Conservation (phyloP, 371 early-diverging fungal genomes). For the Haplosporangium sp. region DNA sequence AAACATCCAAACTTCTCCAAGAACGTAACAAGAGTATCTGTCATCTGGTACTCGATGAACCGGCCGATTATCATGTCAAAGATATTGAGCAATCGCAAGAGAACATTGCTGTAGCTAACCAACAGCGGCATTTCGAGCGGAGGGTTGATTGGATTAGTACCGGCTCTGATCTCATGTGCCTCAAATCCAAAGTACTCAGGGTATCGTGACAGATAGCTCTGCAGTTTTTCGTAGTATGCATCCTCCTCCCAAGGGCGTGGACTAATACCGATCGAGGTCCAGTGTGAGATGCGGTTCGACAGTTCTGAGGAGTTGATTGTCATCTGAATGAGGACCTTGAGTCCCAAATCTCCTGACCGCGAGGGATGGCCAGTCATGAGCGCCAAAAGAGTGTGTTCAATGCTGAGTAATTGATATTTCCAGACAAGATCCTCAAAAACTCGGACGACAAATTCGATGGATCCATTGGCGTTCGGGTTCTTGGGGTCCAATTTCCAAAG, state of each 20-base stretch:
- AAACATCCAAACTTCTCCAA: slow-evolving; percentile 76
- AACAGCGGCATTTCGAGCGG: slow-evolving; percentile 72
- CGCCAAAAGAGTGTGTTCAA: slow-evolving; percentile 80
- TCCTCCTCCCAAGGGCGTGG: slow-evolving; percentile 82
- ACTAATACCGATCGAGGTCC: slow-evolving; percentile 73
- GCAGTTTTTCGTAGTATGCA: slow-evolving; percentile 73
- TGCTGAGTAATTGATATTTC: slow-evolving; percentile 75
- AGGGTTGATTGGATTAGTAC: slow-evolving; percentile 57
- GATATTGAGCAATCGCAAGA: slow-evolving; percentile 74
- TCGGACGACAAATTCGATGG: slow-evolving; percentile 56
- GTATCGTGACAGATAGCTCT: slow-evolving; percentile 69
- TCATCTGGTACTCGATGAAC: slow-evolving; percentile 75
- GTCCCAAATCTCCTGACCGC: slow-evolving; percentile 58
- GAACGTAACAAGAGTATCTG: slow-evolving; percentile 66
- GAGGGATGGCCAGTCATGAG: slow-evolving; percentile 73
- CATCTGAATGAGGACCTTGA: slow-evolving; percentile 66
- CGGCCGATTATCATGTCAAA: slow-evolving; percentile 76
- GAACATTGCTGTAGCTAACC: slow-evolving; percentile 75
- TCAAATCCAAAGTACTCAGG: slow-evolving; percentile 85
- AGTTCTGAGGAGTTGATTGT: slow-evolving; percentile 73
- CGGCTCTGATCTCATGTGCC: slow-evolving; percentile 62
- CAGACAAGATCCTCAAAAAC: slow-evolving; percentile 77
- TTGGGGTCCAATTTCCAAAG: slow-evolving; percentile 60
- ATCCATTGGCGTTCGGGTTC: slow-evolving; percentile 32
- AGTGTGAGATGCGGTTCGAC: slow-evolving; percentile 68